Base-by-base conservation (phyloP, 148 eudicot species). In the Rhododendron vialii region DNA sequence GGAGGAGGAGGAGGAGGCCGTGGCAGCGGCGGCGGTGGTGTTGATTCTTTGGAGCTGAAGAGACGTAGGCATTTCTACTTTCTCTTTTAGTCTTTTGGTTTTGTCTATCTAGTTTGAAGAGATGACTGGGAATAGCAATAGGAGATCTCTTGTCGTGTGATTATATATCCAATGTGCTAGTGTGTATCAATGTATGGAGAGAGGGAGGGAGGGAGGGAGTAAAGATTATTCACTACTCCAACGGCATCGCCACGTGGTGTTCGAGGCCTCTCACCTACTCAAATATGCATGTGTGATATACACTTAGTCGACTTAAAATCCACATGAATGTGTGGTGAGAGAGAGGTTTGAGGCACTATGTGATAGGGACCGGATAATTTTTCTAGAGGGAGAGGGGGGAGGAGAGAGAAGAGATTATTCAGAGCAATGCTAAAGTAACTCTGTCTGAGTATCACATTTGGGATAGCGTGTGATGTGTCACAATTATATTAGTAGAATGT, bases 31-130 rank as follows among this genome's bases (percentile, higher is more conserved):
- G 57, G 88, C 51, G 6, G 90, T 22, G 83, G 85, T 83, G 78
- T 86, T 74, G 88, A 86, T 78, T 82, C 92, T 82, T 30, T 91
- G 93, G 51, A 90, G 86, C 43, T 91, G 90, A 41, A 94, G 91
- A 77, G 94, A 86, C 33, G 95, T 90, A 76, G 92, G 94, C 98
- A 94, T 94, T 13, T 85, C 47, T 20, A 50, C 80, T 41, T 35
- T 15, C 59, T 24, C 53, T 43, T 51, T 45, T 5, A 5, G 45
- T 41, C 83, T 77, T 22, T 63, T 20, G 30, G 24, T 47, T 43
- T 59, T 22, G 50, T 59, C 74, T 59, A 9, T 83, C 41, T 67
- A 6, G 30, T 26, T 17, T 28, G 18, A 7, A 57, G 57, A 55
- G 69, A 20, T 50, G 69, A 24, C 20, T 55, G n/a, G 67, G 33